Conservation (phyloP, 2,329 filamentous ascomycete genomes). For the Fusarium sp. region DNA sequence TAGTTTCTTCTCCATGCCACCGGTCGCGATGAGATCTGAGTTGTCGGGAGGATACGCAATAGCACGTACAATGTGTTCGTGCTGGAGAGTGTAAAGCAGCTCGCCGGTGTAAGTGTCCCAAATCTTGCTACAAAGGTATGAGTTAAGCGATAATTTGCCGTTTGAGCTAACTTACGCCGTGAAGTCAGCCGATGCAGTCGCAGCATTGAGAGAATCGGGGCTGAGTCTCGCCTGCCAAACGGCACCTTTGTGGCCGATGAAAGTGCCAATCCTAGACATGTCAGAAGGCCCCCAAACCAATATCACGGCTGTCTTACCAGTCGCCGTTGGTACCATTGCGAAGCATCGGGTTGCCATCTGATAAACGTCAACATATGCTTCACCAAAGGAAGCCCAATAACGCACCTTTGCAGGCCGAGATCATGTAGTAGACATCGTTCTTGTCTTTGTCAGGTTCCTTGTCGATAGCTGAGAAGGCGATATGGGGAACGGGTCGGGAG, state of each 20-base stretch:
- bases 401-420: conserved; percentile 90
- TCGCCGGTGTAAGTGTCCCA: conserved; percentile 98
- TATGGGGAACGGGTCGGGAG: conserved; percentile 89
- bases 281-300: conserved; percentile 18
- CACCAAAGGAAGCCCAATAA: conserved; percentile 19
- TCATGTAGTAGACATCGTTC: conserved; percentile 88
- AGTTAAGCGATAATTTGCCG: neutral
- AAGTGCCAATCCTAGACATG: conserved; percentile 86
- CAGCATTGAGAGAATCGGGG: conserved; percentile 86
- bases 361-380: conserved; percentile 40
- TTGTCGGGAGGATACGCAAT: conserved; percentile 88
- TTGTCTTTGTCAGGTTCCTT: conserved; percentile 84
- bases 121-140: conserved; percentile 76
- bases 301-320: conserved; percentile 67
- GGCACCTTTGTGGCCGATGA: conserved; percentile 97
- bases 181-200: conserved; percentile 95
- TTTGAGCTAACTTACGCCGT: conserved; percentile 73
- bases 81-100: conserved; percentile 85
- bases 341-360: conserved; percentile 98
- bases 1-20: conserved; percentile 95
- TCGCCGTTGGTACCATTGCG: conserved; percentile 95
- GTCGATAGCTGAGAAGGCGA: conserved; percentile 88
- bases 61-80: conserved; percentile 94
- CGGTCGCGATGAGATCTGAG: conserved; percentile 88
- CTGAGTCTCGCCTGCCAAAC: conserved; percentile 96